A percentile compares a stretch with the other conserved stretches of the same genome.
phyloP scores from a whole-genome alignment of 2,329 filamentous ascomycete genomes.

The Beauveria scarabaeidicola region DNA sequence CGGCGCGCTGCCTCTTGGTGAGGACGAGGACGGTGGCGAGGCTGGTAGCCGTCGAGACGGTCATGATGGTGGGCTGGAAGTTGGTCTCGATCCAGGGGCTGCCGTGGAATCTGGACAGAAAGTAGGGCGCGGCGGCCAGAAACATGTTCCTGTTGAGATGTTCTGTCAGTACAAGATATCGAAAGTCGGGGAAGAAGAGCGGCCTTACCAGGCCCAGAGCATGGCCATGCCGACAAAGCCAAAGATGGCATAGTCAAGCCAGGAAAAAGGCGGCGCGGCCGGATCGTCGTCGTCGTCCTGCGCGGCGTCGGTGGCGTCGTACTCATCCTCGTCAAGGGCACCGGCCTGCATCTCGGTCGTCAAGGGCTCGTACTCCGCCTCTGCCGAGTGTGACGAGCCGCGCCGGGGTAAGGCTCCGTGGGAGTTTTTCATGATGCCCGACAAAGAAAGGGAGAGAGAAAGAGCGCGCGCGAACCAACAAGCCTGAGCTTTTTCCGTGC shows the following conservation, averaged over 20 bases:
- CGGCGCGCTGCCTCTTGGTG: conserved; percentile 68
- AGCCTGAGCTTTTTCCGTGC: too few species aligned
- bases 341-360: conserved; percentile 6
- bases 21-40: conserved; percentile 68
- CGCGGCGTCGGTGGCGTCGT: conserved; percentile 22
- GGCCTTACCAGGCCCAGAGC: conserved; percentile 86
- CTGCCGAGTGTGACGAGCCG: conserved; percentile 9
- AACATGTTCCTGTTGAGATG: conserved; percentile 78
- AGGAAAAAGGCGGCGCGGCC: conserved; percentile 55
- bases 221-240: conserved; percentile 80
- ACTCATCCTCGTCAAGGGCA: conserved; percentile 20
- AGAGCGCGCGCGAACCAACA: too few species aligned
- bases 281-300: neutral
- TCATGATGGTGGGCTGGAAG: conserved; percentile 85
- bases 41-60: conserved; percentile 78
- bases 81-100: conserved; percentile 65
- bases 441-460: too few species aligned
- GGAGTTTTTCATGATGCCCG: conserved; percentile 6
- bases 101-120: conserved; percentile 68
- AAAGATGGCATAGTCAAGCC: conserved; percentile 81
- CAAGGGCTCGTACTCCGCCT: conserved; percentile 11
- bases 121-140: conserved; percentile 88
- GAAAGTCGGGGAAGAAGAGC: neutral
- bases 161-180: neutral
- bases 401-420: conserved; percentile 3